Percentiles rank a stretch among this genome's conserved stretches.
These are phyloP conservation scores for Lactuca saligna DNA, from an alignment of 129 eudicot species.

Conservation along the genomic window DNA sequence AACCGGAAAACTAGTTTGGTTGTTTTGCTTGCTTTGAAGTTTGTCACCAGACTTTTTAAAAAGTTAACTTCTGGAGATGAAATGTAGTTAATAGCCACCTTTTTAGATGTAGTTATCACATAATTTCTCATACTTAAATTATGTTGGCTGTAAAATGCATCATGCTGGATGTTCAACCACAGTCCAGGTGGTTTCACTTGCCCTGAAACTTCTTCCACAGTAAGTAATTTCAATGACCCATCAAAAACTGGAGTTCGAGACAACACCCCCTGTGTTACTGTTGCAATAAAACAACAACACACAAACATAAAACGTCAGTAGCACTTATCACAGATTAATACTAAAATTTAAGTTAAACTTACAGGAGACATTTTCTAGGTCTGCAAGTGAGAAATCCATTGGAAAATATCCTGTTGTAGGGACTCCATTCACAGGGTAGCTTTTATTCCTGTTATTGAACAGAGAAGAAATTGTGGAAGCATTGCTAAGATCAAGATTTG, in stretches of 20 bases:
- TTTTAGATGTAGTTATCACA: slow-evolving; percentile 56
- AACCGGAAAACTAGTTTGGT: slow-evolving; percentile 80
- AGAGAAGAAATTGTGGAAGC: slow-evolving; percentile 23
- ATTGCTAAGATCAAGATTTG: slow-evolving; percentile 49
- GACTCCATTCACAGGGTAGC: slow-evolving; percentile 54
- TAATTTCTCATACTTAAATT: slow-evolving; percentile 74
- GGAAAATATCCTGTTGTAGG: slow-evolving; percentile 53
- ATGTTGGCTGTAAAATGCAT: slow-evolving; percentile 76
- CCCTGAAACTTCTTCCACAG: slow-evolving; percentile 48
- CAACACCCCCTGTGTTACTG: slow-evolving; percentile 64
- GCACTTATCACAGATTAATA: not conserved
- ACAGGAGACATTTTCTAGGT: slow-evolving; percentile 51
- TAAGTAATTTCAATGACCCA: slow-evolving; percentile 38
- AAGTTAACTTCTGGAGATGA: slow-evolving; percentile 92
- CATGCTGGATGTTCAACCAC: slow-evolving; percentile 92
- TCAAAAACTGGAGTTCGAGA: slow-evolving; percentile 62
- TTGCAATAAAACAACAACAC: not conserved
- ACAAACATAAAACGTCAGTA: slow-evolving; percentile 10
- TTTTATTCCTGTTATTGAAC: slow-evolving; percentile 32
- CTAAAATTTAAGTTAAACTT: slow-evolving; percentile 37
- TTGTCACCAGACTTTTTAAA: slow-evolving; percentile 53
- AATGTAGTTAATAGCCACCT: slow-evolving; percentile 52
- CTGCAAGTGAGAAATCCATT: slow-evolving; percentile 54
- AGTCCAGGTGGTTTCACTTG: slow-evolving; percentile 52
- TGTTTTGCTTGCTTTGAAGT: slow-evolving; percentile 39